phyloP scores from a whole-genome alignment of 208 protist species.

The Crithidia expoeki region DNA sequence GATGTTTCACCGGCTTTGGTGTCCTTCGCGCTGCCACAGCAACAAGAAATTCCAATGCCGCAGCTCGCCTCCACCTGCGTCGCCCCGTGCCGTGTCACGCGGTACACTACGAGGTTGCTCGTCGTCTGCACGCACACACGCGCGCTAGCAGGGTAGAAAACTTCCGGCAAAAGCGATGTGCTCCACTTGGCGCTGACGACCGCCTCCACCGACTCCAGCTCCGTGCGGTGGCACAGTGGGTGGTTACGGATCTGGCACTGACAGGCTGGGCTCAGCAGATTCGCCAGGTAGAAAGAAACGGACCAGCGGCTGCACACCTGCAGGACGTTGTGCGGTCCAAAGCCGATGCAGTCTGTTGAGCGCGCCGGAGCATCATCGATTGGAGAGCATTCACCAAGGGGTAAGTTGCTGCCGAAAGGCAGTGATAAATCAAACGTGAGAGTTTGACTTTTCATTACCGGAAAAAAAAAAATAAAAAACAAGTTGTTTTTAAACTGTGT shows the following conservation, averaged over 20 bases:
- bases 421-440: not conserved
- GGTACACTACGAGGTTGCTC: conserved; percentile 71
- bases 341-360: conserved; percentile 53
- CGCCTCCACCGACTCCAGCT: conserved; percentile 33
- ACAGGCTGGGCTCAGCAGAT: conserved; percentile 36
- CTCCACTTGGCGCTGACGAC: conserved; percentile 78
- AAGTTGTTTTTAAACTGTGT: no score
- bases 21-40: not conserved
- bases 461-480: conserved; percentile 2
- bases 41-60: conserved; percentile 47
- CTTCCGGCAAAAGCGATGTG: conserved; percentile 46
- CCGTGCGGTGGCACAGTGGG: conserved; percentile 32
- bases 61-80: conserved; percentile 36
- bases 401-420: conserved; percentile 18
- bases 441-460: not conserved
- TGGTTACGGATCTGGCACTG: conserved; percentile 40
- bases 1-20: not conserved
- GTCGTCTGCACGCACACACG: conserved; percentile 72
- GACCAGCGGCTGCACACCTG: conserved; percentile 65
- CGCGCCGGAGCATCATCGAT: conserved; percentile 46
- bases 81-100: conserved; percentile 47
- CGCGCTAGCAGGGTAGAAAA: conserved; percentile 62
- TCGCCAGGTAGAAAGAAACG: conserved; percentile 59
- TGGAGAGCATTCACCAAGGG: conserved; percentile 42
- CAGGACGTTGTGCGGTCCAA: conserved; percentile 85